Base-by-base conservation (phyloP, 2,329 filamentous ascomycete species). In the Metarhizium anisopliae region DNA sequence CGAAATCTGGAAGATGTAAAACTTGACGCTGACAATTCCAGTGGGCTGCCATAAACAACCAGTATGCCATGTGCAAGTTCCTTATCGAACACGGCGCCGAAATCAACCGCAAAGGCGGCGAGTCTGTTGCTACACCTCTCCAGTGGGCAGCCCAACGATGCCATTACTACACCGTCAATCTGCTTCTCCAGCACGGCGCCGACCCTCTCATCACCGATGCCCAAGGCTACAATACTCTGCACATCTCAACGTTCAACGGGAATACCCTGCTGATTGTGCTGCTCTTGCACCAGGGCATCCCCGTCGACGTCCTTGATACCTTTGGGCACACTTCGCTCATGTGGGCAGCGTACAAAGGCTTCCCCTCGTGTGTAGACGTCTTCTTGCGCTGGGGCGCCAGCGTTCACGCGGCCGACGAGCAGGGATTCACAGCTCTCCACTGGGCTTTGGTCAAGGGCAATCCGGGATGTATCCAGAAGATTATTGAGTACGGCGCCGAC, bases 41-140 rank as follows among this genome's bases (percentile, higher is more conserved):
- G 90, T 99, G 94, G 94, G 94, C 94, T 50, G 90, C 95, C 42
- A 97, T 99, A 71, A 99, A 99, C 76, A 97, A 97, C 68, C 94
- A 96, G 70, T 95, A 93, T 75, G 89, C 90, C 62, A 91, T 97
- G 78, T 96, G 93, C 81, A 93, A 94, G 71, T 96, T 95, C 72
- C 84, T 99, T 49, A 82, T 99, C 68, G 89, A 82, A 52, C 73
- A 77, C 60, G 91, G 91, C 66, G 94, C 92, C 67, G 88, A 95
- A 68, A 87, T 97, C 66, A 97, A 99, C 74, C 87, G 85, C 60
- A 96, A 95, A 72, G 94, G 95, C 70, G 94, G 94, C 70, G 93
- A 97, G 67, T 96, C 92, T 10, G 81, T 95, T 47, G 93, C 94
- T 16, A 97, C 94, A 47, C 89, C 94, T 16, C 85, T 95, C 1